Evolutionary conservation across 129 eudicot species (phyloP).

Genomic region (Solidago caesia): DNA sequence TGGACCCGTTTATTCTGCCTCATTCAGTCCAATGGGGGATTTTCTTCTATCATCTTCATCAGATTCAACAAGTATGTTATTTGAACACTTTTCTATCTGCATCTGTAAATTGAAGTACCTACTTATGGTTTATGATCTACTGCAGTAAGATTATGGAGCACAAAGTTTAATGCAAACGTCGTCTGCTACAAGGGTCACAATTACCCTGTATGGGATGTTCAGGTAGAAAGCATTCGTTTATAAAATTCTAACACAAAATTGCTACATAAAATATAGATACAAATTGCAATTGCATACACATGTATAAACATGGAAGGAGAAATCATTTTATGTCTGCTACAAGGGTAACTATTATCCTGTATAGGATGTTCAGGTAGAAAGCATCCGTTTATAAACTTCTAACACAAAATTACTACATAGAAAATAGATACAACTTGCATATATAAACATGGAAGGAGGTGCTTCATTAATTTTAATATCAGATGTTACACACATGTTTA

Average conservation of each 20-base stretch:
- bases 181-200: slow-evolving; percentile 99
- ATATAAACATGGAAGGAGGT: too few species aligned
- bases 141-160: slow-evolving; percentile 97
- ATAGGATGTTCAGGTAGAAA: too few species aligned
- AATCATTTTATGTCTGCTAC: too few species aligned
- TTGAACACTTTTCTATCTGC: slow-evolving; percentile 5
- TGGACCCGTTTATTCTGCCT: slow-evolving; percentile 88
- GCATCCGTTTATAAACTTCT: too few species aligned
- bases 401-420: not conserved
- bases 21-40: slow-evolving; percentile 92
- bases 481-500: too few species aligned
- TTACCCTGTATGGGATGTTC: slow-evolving; percentile 99
- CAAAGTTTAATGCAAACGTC: slow-evolving; percentile 85
- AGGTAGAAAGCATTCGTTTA: slow-evolving; percentile 43
- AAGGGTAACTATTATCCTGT: too few species aligned
- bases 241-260: not conserved
- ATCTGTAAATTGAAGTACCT: not conserved
- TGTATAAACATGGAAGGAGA: too few species aligned
- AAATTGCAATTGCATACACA: too few species aligned
- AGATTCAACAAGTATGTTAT: slow-evolving; percentile 74
- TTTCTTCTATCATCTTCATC: slow-evolving; percentile 94
- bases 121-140: slow-evolving; percentile 11
- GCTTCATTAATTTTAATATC: too few species aligned
- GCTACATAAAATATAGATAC: too few species aligned
- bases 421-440: not conserved